Base-by-base conservation (phyloP, 192 early-diverging fungal species). In the Podila epigama region DNA sequence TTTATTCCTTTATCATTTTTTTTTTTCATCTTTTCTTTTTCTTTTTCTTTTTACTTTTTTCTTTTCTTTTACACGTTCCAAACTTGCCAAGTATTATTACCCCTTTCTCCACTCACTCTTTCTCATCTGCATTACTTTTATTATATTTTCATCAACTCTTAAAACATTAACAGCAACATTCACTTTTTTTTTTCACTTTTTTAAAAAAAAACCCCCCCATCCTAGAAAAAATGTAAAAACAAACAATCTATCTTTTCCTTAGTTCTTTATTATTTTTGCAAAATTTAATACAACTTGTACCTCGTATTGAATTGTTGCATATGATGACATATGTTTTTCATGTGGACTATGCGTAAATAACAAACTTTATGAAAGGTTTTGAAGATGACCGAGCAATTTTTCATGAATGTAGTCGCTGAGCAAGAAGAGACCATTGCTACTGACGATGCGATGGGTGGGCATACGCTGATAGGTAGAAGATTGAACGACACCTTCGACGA, bases 371-470 rank as follows among this genome's bases (percentile, higher is more conserved):
- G 32, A 66, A 29, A 66, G 31, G 28, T 54, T 36, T 39, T 64
- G 56, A n/a, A 82, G 68, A 42, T 64, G 40, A 1, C 56, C n/a
- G 8, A 84, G 51, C 5, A 88, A 55, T 35, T 66, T 64, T 11
- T 63, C 51, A 27, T 84, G 79, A 18, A 89, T 64, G n/a, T 82
- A 78, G 15, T 77, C 75, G 66, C 81, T 85, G 25, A 89, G 50
- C 35, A 82, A 59, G 28, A 89, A 87, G 10, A 89, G 52, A 7
- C 88, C 88, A 29, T 82, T 66, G 50, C 64, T 64, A 16, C 84
- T 84, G 22, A 85, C 81, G 16, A 87, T 70, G 6, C 88, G 85
- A 59, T 89, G 85, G 6, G 85, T 63, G 3, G 87, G 87, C 85
- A 88, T 89, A 10, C 82, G 70, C 61, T 89, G 75, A 65, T 87